Base-by-base conservation (phyloP, 306 rosid species). In the Fagus crenata region DNA sequence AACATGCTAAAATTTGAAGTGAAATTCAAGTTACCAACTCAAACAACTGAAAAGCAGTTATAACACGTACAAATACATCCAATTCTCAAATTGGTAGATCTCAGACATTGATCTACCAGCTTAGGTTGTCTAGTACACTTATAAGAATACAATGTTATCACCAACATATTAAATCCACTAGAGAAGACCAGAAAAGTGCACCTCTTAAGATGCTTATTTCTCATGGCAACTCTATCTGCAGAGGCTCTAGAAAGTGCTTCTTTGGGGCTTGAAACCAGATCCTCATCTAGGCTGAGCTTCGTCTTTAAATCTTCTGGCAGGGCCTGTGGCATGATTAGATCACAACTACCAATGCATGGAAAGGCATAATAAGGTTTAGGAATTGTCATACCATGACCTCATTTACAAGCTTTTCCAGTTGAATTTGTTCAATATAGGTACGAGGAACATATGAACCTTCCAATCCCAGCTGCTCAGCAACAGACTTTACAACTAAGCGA, bases 381-480 rank as follows among this genome's bases (percentile, higher is more conserved):
- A 81, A 75, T 40, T 76, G 71, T 58, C 96, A 81, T 89, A 96
- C 99, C 99, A 92, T 91, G 88, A 96, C 98, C 79, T 96, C 99
- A 82, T 88, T 86, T 63, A 92, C 96, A 75, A 96, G 99, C 87
- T 93, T 96, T 84, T 96, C 99, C 81, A 96, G 86, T 81, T 96
- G 99, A 84, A 96, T 96, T 85, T 96, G 99, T 78, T 96, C 99
- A 61, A 96, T 96, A 69, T 96, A 96, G 72, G 99, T 96, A 40
- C 98, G 98, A 83, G 99, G 97, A 86, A 86, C 88, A 84, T 92
- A 96, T 79, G 98, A 89, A 76, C 96, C 97, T 76, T 96, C 93
- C 78, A 96, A 86, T 65, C 97, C 97, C 83, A 96, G 95, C 84
- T 88, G 90, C 79, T 89, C 82, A n/a, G 93, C 99, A 13, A 88